These are phyloP conservation scores for Caloboletus inedulis DNA, from an alignment of 1,284 basidiomycete species.

Conservation along the genomic window DNA sequence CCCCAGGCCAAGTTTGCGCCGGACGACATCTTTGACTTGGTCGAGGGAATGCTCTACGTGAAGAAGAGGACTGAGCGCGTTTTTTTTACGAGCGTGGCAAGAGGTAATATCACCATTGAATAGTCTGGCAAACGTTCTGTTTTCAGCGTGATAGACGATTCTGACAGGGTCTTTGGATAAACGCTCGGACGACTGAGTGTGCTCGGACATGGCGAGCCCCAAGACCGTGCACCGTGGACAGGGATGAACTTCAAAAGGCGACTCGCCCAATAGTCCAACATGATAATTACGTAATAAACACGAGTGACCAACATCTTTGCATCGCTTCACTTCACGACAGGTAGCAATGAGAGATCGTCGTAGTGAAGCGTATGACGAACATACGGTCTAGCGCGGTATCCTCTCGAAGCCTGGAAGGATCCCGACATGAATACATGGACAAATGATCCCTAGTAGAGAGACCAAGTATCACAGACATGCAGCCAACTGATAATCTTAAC, in stretches of 20 bases:
- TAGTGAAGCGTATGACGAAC: neutral
- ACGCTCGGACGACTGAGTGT: constrained; percentile 27
- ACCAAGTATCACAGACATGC: neutral
- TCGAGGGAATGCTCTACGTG: constrained; percentile 55
- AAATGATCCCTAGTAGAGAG: neutral
- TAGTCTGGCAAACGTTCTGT: constrained; percentile 58
- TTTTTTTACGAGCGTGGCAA: neutral
- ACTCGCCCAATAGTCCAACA: too few species aligned
- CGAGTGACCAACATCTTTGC: too few species aligned
- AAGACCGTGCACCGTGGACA: neutral
- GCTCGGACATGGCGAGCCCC: constrained; percentile 32
- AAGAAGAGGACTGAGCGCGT: constrained; percentile 7
- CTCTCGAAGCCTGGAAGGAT: neutral
- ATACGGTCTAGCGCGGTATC: neutral
- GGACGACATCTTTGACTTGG: constrained; percentile 53
- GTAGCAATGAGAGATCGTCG: too few species aligned
- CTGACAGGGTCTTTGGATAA: constrained; percentile 40
- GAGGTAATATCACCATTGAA: constrained; percentile 52
- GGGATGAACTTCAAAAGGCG: too few species aligned
- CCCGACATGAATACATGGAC: neutral
- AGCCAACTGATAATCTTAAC: neutral
- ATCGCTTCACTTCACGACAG: too few species aligned
- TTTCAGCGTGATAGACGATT: constrained; percentile 52
- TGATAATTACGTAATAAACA: constrained; percentile 10
- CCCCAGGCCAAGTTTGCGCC: constrained; percentile 56